Base-by-base conservation (phyloP, 805 yeast genomes). In the Candida hispaniensis region DNA sequence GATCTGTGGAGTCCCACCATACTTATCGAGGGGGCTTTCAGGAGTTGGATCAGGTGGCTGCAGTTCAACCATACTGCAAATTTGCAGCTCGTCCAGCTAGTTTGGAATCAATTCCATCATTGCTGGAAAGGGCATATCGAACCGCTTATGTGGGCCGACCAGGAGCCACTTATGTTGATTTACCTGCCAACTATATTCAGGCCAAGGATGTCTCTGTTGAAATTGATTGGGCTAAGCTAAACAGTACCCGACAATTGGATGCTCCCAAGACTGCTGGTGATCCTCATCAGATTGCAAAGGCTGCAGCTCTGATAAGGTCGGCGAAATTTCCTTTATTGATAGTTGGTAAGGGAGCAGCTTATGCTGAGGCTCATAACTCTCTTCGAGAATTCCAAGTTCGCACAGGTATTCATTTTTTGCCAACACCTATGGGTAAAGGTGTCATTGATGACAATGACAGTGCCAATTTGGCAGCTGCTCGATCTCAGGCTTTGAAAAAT, bases 371-470 rank as follows among this genome's bases (percentile, higher is more conserved):
- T 0, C 64, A 68, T 5, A 27, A 18, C 1, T 48, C 51, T 2
- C 41, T 76, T 6, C 51, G 67, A 2, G 23, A 44, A 0, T 60
- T 77, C 32, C 61, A 76, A 12, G 34, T 49, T 5, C 21, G 35
- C 1, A 67, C 71, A 34, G 47, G 57, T 7, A 32, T 76, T 1
- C 71, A 78, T 1, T 77, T 77, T 44, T 47, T 77, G 30, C 81
- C 85, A 7, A 76, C 85, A 0, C 83, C 86, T 3, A 77, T 77
- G 86, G 86, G 79, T 0, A 77, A 77, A 51, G 86, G 86, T 7
- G 70, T 76, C 1, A 54, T 77, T 1, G 58, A 69, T 3, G 86
- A 77, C 47, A 44, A 52, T 3, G 51, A 56, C 23, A 26, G 28
- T 4, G 30, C 19, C 14, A 34, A 34, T 30, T 18, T 26, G 30